phyloP scores from a whole-genome alignment of 305 asterid species.

The Nicotiana rustica region DNA sequence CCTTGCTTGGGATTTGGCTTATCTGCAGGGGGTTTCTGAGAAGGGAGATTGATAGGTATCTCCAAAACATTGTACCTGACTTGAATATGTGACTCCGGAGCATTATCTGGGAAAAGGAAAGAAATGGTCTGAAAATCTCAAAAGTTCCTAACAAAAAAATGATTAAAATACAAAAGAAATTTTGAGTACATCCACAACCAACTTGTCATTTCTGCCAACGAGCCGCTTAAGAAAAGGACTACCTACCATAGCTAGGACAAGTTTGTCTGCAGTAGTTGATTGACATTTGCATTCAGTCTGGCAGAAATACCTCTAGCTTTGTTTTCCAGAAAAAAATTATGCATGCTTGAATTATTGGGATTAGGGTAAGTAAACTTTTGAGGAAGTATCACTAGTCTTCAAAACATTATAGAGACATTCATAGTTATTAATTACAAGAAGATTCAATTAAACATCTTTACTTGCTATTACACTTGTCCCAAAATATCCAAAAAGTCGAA shows the following conservation, averaged over 20 bases:
- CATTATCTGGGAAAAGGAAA: constrained; percentile 53
- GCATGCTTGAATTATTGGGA: background rate
- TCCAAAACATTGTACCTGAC: constrained; percentile 90
- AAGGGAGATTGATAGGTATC: constrained; percentile 81
- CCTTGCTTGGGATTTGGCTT: constrained; percentile 99
- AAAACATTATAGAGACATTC: background rate
- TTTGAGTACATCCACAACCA: constrained; percentile 24
- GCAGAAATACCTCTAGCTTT: background rate
- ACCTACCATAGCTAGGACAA: constrained; percentile 4
- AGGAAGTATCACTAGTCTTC: background rate
- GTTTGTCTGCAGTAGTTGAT: background rate
- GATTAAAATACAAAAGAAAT: background rate
- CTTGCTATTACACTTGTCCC: constrained; percentile 14
- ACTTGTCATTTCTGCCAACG: background rate
- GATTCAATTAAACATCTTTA: constrained; percentile 21
- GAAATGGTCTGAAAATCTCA: background rate
- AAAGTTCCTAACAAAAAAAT: constrained; percentile 6
- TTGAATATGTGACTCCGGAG: constrained; percentile 64
- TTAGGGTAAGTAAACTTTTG: constrained; percentile 10
- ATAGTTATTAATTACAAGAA: background rate
- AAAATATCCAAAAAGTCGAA: no score
- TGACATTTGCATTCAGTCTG: background rate
- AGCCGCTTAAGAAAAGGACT: background rate
- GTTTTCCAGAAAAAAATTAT: constrained; percentile 5
- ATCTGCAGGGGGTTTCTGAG: constrained; percentile 90